phyloP scores from a whole-genome alignment of 192 early-diverging fungal genomes.

The Gryganskiella cystojenkinii region DNA sequence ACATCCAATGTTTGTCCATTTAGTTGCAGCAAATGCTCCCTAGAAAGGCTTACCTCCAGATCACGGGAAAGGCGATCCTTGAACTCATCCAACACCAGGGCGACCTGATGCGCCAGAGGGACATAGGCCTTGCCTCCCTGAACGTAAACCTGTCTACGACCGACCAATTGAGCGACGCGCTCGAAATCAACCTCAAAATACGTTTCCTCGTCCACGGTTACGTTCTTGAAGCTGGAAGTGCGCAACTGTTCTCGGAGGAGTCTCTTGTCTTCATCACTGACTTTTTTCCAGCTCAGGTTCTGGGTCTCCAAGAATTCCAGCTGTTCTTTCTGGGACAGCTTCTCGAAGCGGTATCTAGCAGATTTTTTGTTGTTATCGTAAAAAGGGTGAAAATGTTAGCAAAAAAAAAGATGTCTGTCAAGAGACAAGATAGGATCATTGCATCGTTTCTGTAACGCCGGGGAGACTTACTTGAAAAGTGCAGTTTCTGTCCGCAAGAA shows the following conservation, averaged over 20 bases:
- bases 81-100: slow-evolving; percentile 83
- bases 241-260: slow-evolving; percentile 32
- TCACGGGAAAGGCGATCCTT: slow-evolving; percentile 64
- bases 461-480: slow-evolving; percentile 67
- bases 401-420: not conserved
- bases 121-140: slow-evolving; percentile 77
- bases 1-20: too few species aligned
- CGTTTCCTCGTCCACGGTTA: slow-evolving; percentile 47
- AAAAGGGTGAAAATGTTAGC: slow-evolving; percentile 5
- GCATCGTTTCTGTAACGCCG: too few species aligned
- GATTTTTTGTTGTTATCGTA: too few species aligned
- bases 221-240: slow-evolving; percentile 17
- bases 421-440: too few species aligned
- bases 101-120: slow-evolving; percentile 73
- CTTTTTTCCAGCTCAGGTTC: slow-evolving; percentile 60
- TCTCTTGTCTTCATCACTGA: slow-evolving; percentile 42
- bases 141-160: slow-evolving; percentile 68
- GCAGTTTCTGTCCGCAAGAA: slow-evolving; percentile 77
- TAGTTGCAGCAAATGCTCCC: too few species aligned
- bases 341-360: slow-evolving; percentile 59
- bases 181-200: slow-evolving; percentile 77
- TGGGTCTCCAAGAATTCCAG: slow-evolving; percentile 64
- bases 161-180: slow-evolving; percentile 71
- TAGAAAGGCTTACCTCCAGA: slow-evolving; percentile 63
- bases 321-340: slow-evolving; percentile 56